Evolutionary conservation across 345 rosid genomes (phyloP).

Genomic region (Hevea brasiliensis): DNA sequence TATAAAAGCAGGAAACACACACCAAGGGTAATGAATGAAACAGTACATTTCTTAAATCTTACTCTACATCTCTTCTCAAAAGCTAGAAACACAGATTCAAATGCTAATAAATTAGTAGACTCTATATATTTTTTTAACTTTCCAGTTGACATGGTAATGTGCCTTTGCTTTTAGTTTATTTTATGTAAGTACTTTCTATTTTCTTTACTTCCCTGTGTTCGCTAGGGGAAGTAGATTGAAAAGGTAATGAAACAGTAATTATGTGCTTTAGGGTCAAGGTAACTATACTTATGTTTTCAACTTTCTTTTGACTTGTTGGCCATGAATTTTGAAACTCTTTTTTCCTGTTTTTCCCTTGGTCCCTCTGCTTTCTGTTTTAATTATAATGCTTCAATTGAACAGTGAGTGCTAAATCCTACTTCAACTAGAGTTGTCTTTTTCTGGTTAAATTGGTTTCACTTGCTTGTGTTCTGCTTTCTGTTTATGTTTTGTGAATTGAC

Average conservation of each 20-base stretch:
- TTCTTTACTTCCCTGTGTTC: no score
- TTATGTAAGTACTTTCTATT: background rate
- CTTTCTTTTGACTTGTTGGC: background rate
- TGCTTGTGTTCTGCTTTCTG: background rate
- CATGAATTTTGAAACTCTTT: background rate
- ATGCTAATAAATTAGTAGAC: slow-evolving; percentile 1
- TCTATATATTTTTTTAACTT: background rate
- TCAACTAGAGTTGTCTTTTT: background rate
- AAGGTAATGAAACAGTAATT: slow-evolving; percentile 6
- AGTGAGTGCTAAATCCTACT: background rate
- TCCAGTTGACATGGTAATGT: background rate
- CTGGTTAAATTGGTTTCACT: background rate
- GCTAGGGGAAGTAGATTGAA: no score
- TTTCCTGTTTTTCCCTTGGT: slow-evolving; percentile 8
- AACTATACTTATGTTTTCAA: background rate
- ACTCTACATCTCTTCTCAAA: background rate
- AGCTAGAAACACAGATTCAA: slow-evolving; percentile 15
- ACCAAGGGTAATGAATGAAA: slow-evolving; percentile 15
- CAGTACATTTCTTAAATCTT: slow-evolving; percentile 16
- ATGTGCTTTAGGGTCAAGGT: slow-evolving; percentile 1
- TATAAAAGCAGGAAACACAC: background rate
- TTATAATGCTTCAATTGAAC: background rate
- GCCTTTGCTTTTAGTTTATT: background rate
- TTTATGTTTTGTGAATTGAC: background rate
- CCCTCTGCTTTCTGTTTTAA: background rate